Percentiles rank a stretch among this genome's conserved stretches.
These are phyloP conservation scores for Aspergillus proliferans DNA, from an alignment of 2,329 filamentous ascomycete species.

Conservation along the genomic window DNA sequence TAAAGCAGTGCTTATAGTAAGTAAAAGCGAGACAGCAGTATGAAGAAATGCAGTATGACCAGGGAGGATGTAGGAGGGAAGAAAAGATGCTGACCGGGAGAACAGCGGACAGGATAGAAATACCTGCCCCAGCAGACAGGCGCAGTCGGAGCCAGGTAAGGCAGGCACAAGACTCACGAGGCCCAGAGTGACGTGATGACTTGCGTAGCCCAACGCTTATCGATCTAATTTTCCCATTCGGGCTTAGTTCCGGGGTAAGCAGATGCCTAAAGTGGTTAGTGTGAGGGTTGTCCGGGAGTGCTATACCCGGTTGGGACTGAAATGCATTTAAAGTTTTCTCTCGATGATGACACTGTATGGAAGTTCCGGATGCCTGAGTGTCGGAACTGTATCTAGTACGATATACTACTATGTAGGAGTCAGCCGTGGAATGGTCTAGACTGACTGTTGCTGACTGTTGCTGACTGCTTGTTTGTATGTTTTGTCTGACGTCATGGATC, in stretches of 20 bases:
- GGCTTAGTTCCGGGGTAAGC: slow-evolving; percentile 7
- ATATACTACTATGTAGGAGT: background rate
- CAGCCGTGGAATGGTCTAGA: background rate
- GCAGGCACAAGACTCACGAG: slow-evolving; percentile 3
- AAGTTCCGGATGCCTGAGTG: background rate
- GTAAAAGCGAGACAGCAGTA: background rate
- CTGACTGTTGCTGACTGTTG: background rate
- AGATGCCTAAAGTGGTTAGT: background rate
- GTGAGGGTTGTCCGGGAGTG: slow-evolving; percentile 5
- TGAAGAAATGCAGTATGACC: background rate
- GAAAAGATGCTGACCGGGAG: background rate
- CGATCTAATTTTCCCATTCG: slow-evolving; percentile 7
- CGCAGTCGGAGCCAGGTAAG: too few species aligned
- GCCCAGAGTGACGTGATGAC: slow-evolving; percentile 19
- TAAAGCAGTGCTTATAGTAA: background rate
- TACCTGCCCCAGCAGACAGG: background rate
- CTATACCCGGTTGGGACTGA: slow-evolving; percentile 11
- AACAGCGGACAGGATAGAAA: background rate
- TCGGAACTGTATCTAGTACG: background rate
- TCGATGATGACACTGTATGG: background rate
- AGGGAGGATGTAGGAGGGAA: background rate
- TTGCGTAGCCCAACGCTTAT: slow-evolving; percentile 31
- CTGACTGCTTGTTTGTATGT: too few species aligned
- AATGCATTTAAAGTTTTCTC: background rate
- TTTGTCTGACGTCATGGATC: slow-evolving; percentile 2